A percentile compares a stretch with the other conserved stretches of the same genome.
Evolutionary conservation across 2,329 filamentous ascomycete genomes (phyloP).

Genomic region (Paecilomyces sp.): DNA sequence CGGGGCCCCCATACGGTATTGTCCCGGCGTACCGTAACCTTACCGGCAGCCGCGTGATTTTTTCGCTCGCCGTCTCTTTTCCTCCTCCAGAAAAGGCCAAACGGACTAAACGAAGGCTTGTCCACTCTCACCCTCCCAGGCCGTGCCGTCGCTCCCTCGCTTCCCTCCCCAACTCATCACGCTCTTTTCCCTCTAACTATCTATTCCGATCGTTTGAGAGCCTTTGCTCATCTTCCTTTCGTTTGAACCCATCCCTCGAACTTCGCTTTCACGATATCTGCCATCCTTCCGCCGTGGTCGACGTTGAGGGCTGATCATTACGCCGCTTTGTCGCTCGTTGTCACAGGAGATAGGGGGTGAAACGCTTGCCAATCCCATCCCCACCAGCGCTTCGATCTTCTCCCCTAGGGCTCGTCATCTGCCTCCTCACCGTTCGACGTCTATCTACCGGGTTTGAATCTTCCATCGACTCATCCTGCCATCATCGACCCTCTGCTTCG

Average conservation of each 20-base stretch:
- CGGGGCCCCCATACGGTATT: neutral
- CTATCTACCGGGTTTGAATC: neutral
- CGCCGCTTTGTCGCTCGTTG: neutral
- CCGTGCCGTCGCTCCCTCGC: neutral
- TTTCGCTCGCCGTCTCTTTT: neutral
- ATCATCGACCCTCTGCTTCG: neutral
- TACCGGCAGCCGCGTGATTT: neutral
- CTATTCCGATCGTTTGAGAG: neutral
- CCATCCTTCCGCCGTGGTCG: neutral
- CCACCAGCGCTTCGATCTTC: neutral
- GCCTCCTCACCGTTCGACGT: neutral
- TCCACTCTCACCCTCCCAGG: neutral
- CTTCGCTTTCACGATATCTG: neutral
- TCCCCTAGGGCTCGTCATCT: neutral
- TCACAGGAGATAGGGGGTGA: conserved; percentile 4
- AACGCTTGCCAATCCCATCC: conserved; percentile 1
- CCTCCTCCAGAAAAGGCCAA: neutral
- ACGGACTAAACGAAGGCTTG: neutral
- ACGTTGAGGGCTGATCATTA: neutral
- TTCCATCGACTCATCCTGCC: neutral
- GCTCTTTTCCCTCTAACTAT: neutral
- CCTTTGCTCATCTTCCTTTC: neutral
- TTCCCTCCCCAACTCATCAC: neutral
- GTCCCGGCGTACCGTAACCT: neutral
- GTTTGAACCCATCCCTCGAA: neutral